Evolutionary conservation across 2,329 filamentous ascomycete species (phyloP).

Genomic region (Talaromyces sp.): DNA sequence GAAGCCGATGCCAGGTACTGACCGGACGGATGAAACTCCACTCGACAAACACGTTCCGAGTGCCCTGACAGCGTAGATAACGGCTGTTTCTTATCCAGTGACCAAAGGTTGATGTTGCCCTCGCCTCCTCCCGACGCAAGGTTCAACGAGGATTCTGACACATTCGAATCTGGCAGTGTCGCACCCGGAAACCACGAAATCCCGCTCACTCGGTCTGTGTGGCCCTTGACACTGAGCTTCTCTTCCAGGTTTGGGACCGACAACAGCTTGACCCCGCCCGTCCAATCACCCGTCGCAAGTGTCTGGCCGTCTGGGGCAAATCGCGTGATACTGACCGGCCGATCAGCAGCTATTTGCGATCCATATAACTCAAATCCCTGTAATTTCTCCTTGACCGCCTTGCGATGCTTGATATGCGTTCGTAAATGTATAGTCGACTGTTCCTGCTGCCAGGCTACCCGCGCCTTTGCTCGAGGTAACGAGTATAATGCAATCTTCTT

Average conservation of each 20-base stretch:
- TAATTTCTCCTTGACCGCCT: constrained; percentile 77
- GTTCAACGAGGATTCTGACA: constrained; percentile 71
- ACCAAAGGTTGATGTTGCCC: constrained; percentile 85
- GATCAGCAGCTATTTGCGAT: constrained; percentile 73
- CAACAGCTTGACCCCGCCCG: constrained; percentile 79
- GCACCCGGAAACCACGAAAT: constrained; percentile 85
- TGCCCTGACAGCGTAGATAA: constrained; percentile 78
- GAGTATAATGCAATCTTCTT: constrained; percentile 78
- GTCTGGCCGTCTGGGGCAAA: constrained; percentile 81
- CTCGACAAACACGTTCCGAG: constrained; percentile 77
- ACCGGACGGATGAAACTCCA: constrained; percentile 92
- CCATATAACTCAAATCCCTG: constrained; percentile 84
- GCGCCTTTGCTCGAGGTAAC: constrained; percentile 71
- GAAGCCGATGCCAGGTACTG: constrained; percentile 87
- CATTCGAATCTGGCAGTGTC: constrained; percentile 63
- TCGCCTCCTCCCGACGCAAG: constrained; percentile 88
- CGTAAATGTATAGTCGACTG: constrained; percentile 80
- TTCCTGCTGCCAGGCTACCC: constrained; percentile 69
- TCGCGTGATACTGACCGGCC: constrained; percentile 85
- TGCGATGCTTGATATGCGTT: constrained; percentile 88
- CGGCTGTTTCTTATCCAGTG: constrained; percentile 77
- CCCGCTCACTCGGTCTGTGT: constrained; percentile 84
- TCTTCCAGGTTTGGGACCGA: constrained; percentile 77
- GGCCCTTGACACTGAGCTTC: constrained; percentile 70
- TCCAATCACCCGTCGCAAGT: constrained; percentile 89